Evolutionary conservation across 2,329 filamentous ascomycete species (phyloP).

Genomic region (Colletotrichum cuscutae): DNA sequence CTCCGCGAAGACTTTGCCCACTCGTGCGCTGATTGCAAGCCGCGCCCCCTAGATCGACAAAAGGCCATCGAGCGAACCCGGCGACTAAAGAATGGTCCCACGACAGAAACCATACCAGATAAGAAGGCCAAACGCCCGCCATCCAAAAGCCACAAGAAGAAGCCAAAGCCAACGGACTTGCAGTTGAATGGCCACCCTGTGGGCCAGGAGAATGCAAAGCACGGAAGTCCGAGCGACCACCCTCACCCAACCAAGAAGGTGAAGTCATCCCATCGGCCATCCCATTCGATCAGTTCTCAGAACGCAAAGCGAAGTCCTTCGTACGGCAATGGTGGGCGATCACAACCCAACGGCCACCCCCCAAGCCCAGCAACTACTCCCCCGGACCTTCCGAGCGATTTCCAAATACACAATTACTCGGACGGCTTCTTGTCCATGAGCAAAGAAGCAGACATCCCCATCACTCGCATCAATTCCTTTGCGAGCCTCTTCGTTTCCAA

Average conservation of each 20-base stretch:
- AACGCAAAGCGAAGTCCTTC: conserved; percentile 72
- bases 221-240: conserved; percentile 55
- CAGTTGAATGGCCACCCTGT: conserved; percentile 74
- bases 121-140: conserved; percentile 80
- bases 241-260: conserved; percentile 77
- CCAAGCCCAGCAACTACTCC: conserved; percentile 83
- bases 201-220: conserved; percentile 65
- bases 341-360: conserved; percentile 67
- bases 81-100: conserved; percentile 60
- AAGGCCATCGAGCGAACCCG: conserved; percentile 79
- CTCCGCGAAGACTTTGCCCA: conserved; percentile 79
- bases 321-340: conserved; percentile 67
- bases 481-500: conserved; percentile 80
- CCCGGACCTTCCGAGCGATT: conserved; percentile 71
- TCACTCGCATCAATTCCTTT: conserved; percentile 79
- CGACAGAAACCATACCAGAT: conserved; percentile 65
- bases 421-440: conserved; percentile 80
- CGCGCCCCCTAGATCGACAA: conserved; percentile 77
- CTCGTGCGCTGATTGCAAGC: conserved; percentile 89
- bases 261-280: conserved; percentile 84
- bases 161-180: conserved; percentile 76
- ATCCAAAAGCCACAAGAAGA: conserved; percentile 89
- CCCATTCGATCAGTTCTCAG: conserved; percentile 78
- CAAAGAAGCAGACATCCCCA: conserved; percentile 68
- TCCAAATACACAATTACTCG: conserved; percentile 76